Conservation (phyloP, 106 monocot genomes). For the Phalaenopsis equestris region DNA sequence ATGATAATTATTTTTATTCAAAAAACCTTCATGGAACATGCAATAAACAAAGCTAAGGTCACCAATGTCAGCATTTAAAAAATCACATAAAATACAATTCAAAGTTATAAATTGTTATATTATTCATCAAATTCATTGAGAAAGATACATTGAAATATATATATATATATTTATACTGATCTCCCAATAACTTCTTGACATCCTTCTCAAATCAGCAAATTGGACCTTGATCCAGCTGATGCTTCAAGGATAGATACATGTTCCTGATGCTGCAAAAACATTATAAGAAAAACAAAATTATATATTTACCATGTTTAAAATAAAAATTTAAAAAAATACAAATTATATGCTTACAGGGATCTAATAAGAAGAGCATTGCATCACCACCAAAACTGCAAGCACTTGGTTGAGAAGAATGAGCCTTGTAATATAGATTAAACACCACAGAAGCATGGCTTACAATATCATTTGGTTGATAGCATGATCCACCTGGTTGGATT, state of each 20-base stretch:
- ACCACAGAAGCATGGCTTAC: constrained; percentile 8
- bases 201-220: not conserved
- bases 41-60: too few relatives aligned
- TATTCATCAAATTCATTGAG: not conserved
- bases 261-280: not conserved
- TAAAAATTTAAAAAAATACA: not conserved
- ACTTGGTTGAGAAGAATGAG: not conserved
- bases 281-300: not conserved
- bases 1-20: too few relatives aligned
- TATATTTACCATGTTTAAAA: not conserved
- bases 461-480: constrained; percentile 14
- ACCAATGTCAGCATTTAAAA: too few relatives aligned
- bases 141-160: not conserved
- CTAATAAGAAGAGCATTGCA: not conserved
- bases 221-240: not conserved
- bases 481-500: constrained; percentile 12
- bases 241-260: not conserved
- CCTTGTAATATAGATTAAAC: constrained; percentile 14
- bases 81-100: not conserved
- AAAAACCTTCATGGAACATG: too few relatives aligned
- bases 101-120: not conserved
- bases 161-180: not conserved
- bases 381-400: constrained; percentile 5
- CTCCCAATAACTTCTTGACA: too few relatives aligned
- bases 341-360: constrained; percentile 11